A percentile compares a stretch with the other conserved stretches of the same genome.
Conservation (phyloP, 2,329 filamentous ascomycete species). For the Colletotrichum euphorbiae region DNA sequence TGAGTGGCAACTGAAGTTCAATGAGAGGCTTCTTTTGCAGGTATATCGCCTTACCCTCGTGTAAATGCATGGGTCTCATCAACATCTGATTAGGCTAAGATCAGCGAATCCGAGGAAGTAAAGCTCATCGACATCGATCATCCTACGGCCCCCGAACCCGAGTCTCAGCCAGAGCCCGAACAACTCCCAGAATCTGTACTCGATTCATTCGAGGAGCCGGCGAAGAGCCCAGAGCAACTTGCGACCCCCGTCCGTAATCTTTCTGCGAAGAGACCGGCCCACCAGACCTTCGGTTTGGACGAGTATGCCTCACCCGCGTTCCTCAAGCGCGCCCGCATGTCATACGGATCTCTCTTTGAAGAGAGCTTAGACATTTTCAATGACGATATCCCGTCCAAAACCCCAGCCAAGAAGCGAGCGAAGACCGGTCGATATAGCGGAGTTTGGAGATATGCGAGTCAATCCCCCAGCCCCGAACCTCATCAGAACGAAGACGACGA, state of each 20-base stretch:
- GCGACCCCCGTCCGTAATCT: slow-evolving; percentile 18
- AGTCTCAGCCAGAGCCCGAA: slow-evolving; percentile 38
- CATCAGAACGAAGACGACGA: slow-evolving; percentile 47
- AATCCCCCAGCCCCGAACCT: slow-evolving; percentile 76
- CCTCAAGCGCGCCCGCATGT: slow-evolving; percentile 76
- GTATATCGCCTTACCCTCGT: slow-evolving; percentile 45
- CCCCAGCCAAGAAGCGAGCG: slow-evolving; percentile 75
- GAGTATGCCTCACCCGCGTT: slow-evolving; percentile 85
- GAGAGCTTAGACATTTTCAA: slow-evolving; percentile 76
- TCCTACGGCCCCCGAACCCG: slow-evolving; percentile 43
- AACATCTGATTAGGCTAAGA: slow-evolving; percentile 52
- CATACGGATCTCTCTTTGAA: slow-evolving; percentile 75
- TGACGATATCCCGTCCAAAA: slow-evolving; percentile 71
- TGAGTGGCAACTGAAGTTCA: slow-evolving; percentile 70
- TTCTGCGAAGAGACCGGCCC: slow-evolving; percentile 48
- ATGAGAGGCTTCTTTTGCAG: slow-evolving; percentile 60
- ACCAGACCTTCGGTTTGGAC: slow-evolving; percentile 53
- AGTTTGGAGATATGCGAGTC: slow-evolving; percentile 80
- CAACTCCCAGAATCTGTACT: slow-evolving; percentile 33
- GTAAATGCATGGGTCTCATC: slow-evolving; percentile 35
- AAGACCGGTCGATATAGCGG: slow-evolving; percentile 74
- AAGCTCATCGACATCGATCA: slow-evolving; percentile 66
- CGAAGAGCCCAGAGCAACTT: slow-evolving; percentile 34
- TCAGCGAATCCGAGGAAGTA: slow-evolving; percentile 59
- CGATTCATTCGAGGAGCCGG: slow-evolving; percentile 41